These are phyloP conservation scores for Syncephalastrum racemosum DNA, from an alignment of 371 early-diverging fungal genomes.

Conservation along the genomic window DNA sequence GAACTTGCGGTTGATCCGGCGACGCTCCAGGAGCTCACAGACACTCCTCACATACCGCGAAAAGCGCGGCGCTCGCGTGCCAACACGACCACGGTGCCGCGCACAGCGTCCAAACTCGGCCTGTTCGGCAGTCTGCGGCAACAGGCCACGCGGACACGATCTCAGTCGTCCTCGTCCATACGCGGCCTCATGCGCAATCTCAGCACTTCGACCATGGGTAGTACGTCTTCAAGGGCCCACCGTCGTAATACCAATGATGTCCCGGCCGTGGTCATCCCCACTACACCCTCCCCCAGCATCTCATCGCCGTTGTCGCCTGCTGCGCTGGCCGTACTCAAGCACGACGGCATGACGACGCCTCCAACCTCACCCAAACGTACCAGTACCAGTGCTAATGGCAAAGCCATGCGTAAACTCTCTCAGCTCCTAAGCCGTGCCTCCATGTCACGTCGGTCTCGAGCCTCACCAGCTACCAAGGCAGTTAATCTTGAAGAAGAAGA, in stretches of 20 bases:
- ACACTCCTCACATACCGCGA: not conserved
- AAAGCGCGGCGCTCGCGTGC: not conserved
- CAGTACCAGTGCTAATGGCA: not conserved
- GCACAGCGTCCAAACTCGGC: not conserved
- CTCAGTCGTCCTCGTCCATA: conserved; percentile 14
- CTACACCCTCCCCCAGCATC: not conserved
- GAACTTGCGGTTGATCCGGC: conserved; percentile 3
- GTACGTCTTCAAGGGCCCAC: no score
- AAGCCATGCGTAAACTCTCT: conserved; percentile 21
- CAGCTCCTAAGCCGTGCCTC: conserved; percentile 17
- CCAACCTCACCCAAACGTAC: not conserved
- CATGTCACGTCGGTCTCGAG: not conserved
- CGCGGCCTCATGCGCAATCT: conserved; percentile 16
- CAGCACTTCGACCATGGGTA: conserved; percentile 1
- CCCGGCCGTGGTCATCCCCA: no score
- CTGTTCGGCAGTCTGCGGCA: conserved; percentile 21
- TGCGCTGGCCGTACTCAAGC: conserved; percentile 18
- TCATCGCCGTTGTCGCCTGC: conserved; percentile 19
- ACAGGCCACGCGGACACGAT: conserved; percentile 16
- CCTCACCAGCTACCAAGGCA: conserved; percentile 2
- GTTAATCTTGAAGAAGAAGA: conserved; percentile 14
- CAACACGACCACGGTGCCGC: conserved; percentile 9
- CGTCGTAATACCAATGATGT: no score
- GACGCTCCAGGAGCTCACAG: not conserved
- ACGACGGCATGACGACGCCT: conserved; percentile 7